These are phyloP conservation scores for Fomes fomentarius DNA, from an alignment of 1,284 basidiomycete genomes.

Conservation along the genomic window DNA sequence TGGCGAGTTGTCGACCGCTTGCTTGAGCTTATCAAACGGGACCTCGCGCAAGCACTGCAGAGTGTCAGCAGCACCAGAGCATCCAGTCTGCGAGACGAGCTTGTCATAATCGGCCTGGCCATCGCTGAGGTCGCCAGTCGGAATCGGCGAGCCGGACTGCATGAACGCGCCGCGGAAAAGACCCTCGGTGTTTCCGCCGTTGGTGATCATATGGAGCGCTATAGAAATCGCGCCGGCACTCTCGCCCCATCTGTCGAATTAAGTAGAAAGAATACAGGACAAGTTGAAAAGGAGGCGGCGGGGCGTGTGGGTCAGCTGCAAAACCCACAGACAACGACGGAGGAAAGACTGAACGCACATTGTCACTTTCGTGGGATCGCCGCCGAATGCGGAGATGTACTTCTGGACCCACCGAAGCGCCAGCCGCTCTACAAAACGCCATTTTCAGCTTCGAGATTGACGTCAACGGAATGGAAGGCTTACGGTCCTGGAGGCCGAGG, in stretches of 20 bases:
- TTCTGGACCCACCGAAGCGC: slow-evolving; percentile 61
- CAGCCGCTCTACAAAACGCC: slow-evolving; percentile 24
- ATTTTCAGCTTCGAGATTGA: too few relatives aligned
- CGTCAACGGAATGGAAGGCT: too few relatives aligned
- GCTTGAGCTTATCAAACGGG: slow-evolving; percentile 33
- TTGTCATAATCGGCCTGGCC: slow-evolving; percentile 39
- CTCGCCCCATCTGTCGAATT: slow-evolving; percentile 42
- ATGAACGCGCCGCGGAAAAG: slow-evolving; percentile 41
- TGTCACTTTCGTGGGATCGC: slow-evolving; percentile 41
- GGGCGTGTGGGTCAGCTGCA: too few relatives aligned
- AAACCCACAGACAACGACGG: too few relatives aligned
- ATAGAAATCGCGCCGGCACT: slow-evolving; percentile 44
- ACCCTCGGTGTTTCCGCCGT: slow-evolving; percentile 35
- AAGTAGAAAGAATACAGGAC: too few relatives aligned
- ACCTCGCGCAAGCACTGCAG: slow-evolving; percentile 44
- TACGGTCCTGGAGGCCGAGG: slow-evolving; percentile 57
- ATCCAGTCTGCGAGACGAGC: slow-evolving; percentile 36
- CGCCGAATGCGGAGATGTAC: slow-evolving; percentile 46
- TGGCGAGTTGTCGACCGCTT: slow-evolving; percentile 36
- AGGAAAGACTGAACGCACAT: slow-evolving; percentile 25
- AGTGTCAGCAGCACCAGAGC: slow-evolving; percentile 36
- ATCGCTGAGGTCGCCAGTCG: slow-evolving; percentile 32
- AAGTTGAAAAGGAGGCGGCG: too few relatives aligned
- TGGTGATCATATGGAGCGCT: slow-evolving; percentile 36
- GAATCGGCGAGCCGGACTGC: slow-evolving; percentile 40